Percentiles rank a stretch among this genome's conserved stretches.
Evolutionary conservation across 225 moss, liverwort and hornwort genomes (phyloP).

Genomic region (Bryoerythrophyllum caledonicum): DNA sequence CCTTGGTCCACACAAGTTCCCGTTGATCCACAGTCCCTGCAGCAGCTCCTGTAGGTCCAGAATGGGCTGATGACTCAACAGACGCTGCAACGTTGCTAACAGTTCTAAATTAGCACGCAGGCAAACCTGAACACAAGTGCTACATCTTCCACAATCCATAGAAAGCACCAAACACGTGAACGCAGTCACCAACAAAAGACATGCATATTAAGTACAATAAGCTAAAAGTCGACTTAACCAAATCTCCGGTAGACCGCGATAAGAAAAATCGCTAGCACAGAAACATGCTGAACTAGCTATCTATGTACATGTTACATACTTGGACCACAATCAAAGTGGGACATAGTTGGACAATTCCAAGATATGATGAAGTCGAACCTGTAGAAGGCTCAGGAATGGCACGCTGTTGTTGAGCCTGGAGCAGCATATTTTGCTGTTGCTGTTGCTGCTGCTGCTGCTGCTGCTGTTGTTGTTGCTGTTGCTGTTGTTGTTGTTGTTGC

Average conservation of each 20-base stretch:
- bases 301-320: not conserved
- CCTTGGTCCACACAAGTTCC: slow-evolving; percentile 56
- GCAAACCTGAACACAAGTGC: slow-evolving; percentile 13
- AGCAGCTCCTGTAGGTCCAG: slow-evolving; percentile 46
- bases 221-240: not conserved
- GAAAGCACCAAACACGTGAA: not conserved
- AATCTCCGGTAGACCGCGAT: not conserved
- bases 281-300: not conserved
- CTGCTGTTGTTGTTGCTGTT: slow-evolving; percentile 47
- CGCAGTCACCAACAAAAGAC: slow-evolving; percentile 4
- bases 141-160: slow-evolving; percentile 11
- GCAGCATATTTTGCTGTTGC: slow-evolving; percentile 51
- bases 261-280: not conserved
- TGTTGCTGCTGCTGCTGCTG: slow-evolving; percentile 15
- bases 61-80: slow-evolving; percentile 57
- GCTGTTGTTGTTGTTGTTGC: slow-evolving; percentile 72
- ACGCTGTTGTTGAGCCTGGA: slow-evolving; percentile 77
- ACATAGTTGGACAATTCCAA: slow-evolving; percentile 10
- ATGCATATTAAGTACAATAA: slow-evolving; percentile 6
- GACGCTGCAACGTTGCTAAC: slow-evolving; percentile 37
- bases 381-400: slow-evolving; percentile 79
- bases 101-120: slow-evolving; percentile 13
- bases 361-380: slow-evolving; percentile 35
- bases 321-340: slow-evolving; percentile 1
- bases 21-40: slow-evolving; percentile 52